phyloP scores from a whole-genome alignment of 1,139 yeast species.

The Suhomyces bokatorum region DNA sequence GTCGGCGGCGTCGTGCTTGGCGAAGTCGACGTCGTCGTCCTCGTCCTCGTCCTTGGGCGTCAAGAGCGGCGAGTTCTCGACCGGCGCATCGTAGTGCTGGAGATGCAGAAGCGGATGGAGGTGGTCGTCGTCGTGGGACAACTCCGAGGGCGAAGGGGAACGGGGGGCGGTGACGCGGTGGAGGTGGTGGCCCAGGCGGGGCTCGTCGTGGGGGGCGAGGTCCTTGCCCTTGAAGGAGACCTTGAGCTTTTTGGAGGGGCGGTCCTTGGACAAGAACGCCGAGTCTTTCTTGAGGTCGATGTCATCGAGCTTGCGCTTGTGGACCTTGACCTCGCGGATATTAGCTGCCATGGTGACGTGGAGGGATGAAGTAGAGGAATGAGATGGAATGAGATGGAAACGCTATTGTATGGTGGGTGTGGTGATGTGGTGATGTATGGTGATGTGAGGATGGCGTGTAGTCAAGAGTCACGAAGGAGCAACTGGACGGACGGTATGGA shows the following conservation, averaged over 20 bases:
- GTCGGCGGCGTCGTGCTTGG: constrained; percentile 2
- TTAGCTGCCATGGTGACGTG: constrained; percentile 31
- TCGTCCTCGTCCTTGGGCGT: constrained; percentile 49
- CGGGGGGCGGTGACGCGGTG: constrained; percentile 16
- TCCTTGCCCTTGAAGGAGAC: constrained; percentile 14
- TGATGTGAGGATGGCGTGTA: too few species aligned
- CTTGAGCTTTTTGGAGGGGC: constrained; percentile 13
- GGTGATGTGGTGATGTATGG: too few species aligned
- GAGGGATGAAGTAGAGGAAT: not conserved
- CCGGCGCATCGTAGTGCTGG: constrained; percentile 16
- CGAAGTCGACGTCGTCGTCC: constrained; percentile 24
- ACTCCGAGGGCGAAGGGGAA: constrained; percentile 29
- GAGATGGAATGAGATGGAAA: too few species aligned
- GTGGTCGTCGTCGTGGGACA: constrained; percentile 14
- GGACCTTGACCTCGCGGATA: constrained; percentile 25
- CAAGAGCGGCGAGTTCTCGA: constrained; percentile 38
- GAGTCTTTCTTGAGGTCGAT: constrained; percentile 19
- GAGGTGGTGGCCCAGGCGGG: constrained; percentile 14
- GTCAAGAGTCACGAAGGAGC: too few species aligned
- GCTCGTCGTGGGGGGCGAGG: constrained; percentile 4
- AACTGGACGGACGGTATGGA: too few species aligned
- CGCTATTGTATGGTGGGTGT: too few species aligned
- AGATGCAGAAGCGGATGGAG: constrained; percentile 18
- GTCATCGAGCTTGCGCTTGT: constrained; percentile 36
- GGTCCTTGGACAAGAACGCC: constrained; percentile 10